phyloP scores from a whole-genome alignment of 306 rosid genomes.

The Vigna radiata region DNA sequence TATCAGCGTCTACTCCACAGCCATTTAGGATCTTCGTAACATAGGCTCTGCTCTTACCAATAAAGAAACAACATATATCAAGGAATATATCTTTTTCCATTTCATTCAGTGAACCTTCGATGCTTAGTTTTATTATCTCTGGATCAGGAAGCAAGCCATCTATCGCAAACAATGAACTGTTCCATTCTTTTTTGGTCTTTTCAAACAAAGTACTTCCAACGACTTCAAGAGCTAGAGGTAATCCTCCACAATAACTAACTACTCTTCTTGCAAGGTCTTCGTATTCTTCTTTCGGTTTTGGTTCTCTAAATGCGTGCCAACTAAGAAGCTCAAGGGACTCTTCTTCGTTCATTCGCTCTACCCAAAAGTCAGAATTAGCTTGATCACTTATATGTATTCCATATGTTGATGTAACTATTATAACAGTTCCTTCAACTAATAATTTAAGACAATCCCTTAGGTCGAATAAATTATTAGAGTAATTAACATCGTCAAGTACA shows the following conservation, averaged over 20 bases:
- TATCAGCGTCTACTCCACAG: constrained; percentile 41
- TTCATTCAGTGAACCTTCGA: no score
- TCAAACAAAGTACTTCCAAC: constrained; percentile 32
- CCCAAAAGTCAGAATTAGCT: not conserved
- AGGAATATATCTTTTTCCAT: constrained; percentile 38
- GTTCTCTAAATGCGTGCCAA: constrained; percentile 44
- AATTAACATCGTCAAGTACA: no score
- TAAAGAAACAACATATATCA: constrained; percentile 48
- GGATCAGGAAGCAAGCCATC: not conserved
- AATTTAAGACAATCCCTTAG: no score
- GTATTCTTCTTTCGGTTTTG: not conserved
- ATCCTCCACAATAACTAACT: constrained; percentile 27
- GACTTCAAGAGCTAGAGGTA: constrained; percentile 51
- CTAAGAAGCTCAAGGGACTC: constrained; percentile 3
- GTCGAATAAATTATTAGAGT: no score
- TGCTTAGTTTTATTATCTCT: not conserved
- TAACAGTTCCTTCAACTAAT: no score
- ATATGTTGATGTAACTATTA: no score
- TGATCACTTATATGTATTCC: no score
- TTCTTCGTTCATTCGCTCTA: not conserved
- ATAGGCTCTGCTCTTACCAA: constrained; percentile 22
- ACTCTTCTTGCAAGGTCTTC: not conserved
- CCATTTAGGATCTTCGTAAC: constrained; percentile 42
- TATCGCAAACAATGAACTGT: constrained; percentile 28
- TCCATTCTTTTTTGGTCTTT: constrained; percentile 25